Evolutionary conservation across 2,329 filamentous ascomycete genomes (phyloP), one percentile per base, ranked within the genome.

Genomic region (Alternaria rosae): DNA sequence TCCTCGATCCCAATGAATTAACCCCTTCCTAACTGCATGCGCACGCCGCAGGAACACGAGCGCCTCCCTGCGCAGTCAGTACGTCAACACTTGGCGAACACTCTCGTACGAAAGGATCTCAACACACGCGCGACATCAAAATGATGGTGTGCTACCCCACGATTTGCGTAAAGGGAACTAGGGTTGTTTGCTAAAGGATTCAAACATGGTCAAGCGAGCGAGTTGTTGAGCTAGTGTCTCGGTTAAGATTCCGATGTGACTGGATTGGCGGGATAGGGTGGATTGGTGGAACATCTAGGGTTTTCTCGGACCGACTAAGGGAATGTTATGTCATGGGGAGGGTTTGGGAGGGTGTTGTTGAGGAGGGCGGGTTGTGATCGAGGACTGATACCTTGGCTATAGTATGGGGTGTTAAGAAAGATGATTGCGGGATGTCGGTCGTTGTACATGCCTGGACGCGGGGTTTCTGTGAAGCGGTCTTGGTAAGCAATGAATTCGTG

Each of bases 91-190:
- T 26, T 25, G n/a, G 12, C 17, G 8, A 23, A 15, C 42, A 32
- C n/a, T 55, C 23, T 38, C n/a, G 35, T 43, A 32, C 38, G 38
- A 48, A 13, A 26, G 38, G n/a, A 60, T 32, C 26, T 28, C 47
- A 51, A 38, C 20, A 63, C 26, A 45, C 28, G 20, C 47, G 57
- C 57, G 59, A 65, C 61, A 53, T 38, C 35, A 17, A 17, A 38
- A 1, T 63, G 48, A 44, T 55, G 59, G 50, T 58, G 59, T 66
- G 51, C 43, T 66, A 65, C 58, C 63, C 67, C 62, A 67, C 64
- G 57, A 66, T 69, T 62, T 68, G 50, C 56, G 65, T 70, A 67
- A 65, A 60, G 44, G n/a, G 53, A 61, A 61, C 63, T 51, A 32
- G 57, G 55, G 53, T 45, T 59, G 47, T 61, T 58, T 28, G 47